Conservation (phyloP, 805 yeast genomes). For the Spathaspora passalidarum region DNA sequence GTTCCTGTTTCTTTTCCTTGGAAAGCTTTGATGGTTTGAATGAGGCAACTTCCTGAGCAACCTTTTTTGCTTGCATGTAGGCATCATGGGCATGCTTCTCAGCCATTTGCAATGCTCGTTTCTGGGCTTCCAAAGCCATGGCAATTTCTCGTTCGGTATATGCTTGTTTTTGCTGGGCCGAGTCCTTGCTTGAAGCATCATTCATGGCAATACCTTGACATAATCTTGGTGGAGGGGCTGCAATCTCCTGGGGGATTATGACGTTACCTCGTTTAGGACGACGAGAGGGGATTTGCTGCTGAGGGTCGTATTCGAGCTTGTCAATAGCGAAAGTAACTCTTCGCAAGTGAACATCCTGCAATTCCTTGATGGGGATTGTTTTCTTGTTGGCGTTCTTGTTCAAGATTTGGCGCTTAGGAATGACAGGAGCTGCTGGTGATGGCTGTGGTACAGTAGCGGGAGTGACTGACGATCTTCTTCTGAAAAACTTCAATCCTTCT, state of each 20-base stretch:
- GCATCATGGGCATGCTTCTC: conserved; percentile 76
- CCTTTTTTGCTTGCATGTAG: conserved; percentile 64
- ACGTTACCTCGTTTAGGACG: conserved; percentile 54
- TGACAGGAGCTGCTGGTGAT: neutral
- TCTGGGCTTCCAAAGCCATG: conserved; percentile 59
- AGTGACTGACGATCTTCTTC: conserved; percentile 14
- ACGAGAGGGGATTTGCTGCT: conserved; percentile 60
- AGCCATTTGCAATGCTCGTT: conserved; percentile 53
- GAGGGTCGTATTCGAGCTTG: conserved; percentile 72
- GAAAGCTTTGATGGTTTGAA: conserved; percentile 27
- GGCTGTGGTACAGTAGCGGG: neutral
- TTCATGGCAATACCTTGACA: conserved; percentile 63
- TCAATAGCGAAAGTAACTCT: conserved; percentile 79
- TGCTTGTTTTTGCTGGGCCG: conserved; percentile 15
- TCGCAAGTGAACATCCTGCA: conserved; percentile 40
- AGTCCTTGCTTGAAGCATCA: conserved; percentile 26
- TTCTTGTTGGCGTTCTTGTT: conserved; percentile 45
- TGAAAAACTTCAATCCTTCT: conserved; percentile 6
- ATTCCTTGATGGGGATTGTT: conserved; percentile 28
- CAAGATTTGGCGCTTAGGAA: conserved; percentile 31
- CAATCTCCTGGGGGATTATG: conserved; percentile 59
- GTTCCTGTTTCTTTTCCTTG: conserved; percentile 1
- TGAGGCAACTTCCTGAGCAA: conserved; percentile 61
- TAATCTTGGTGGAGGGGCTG: conserved; percentile 59
- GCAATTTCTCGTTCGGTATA: conserved; percentile 48